Evolutionary conservation across 1,284 basidiomycete genomes (phyloP).

Genomic region (Boletus smithii): DNA sequence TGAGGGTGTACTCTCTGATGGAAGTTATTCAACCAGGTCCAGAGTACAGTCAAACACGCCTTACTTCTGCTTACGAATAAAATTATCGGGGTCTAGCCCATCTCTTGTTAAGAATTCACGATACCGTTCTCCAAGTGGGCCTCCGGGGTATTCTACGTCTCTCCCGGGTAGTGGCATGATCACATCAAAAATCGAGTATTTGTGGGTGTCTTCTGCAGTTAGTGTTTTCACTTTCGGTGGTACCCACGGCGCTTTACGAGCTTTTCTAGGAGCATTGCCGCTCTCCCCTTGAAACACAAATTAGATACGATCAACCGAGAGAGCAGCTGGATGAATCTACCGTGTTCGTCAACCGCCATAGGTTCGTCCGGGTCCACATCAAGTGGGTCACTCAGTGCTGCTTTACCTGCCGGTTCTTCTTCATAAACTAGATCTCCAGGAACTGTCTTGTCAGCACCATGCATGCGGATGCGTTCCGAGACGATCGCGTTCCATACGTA

Average conservation of each 20-base stretch:
- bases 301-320: constrained; percentile 11
- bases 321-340: constrained; percentile 30
- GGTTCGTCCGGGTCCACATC: constrained; percentile 40
- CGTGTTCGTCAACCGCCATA: constrained; percentile 40
- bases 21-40: constrained; percentile 3
- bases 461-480: constrained; percentile 82
- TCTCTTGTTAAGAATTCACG: constrained; percentile 77
- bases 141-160: constrained; percentile 86
- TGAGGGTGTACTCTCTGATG: constrained; percentile 83
- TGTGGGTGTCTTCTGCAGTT: constrained; percentile 68
- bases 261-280: constrained; percentile 35
- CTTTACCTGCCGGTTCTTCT: constrained; percentile 28
- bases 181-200: constrained; percentile 89
- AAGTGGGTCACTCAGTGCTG: constrained; percentile 37
- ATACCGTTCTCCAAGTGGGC: constrained; percentile 79
- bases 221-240: constrained; percentile 74
- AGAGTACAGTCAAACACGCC: constrained; percentile 23
- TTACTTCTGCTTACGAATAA: constrained; percentile 85
- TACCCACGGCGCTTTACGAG: constrained; percentile 52
- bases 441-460: constrained; percentile 74
- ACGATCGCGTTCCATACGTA: constrained; percentile 98
- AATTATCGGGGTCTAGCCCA: constrained; percentile 84
- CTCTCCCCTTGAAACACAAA: constrained; percentile 25
- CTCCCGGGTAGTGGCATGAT: constrained; percentile 94
- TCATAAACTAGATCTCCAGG: constrained; percentile 87